Conservation (phyloP, 2,329 filamentous ascomycete species). For the Apiospora aurea region DNA sequence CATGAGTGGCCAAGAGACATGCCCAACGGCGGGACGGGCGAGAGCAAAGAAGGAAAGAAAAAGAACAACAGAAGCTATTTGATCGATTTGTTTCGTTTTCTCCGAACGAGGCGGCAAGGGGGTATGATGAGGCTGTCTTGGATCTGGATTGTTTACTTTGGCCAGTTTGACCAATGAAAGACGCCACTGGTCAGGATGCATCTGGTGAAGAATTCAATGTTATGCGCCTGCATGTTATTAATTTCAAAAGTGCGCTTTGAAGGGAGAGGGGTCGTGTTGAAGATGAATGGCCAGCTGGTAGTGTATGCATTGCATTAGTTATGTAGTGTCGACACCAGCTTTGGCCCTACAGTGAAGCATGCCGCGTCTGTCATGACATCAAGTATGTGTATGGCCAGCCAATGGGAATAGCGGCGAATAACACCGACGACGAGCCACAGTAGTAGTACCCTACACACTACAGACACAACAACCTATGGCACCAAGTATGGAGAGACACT, state of each 20-base stretch:
- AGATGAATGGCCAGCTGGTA: not conserved
- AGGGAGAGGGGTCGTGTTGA: not conserved
- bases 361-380: not conserved
- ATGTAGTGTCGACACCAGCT: not conserved
- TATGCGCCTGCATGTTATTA: not conserved
- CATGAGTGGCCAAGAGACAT: slow-evolving; percentile 10
- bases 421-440: not conserved
- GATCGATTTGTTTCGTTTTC: not conserved
- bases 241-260: not conserved
- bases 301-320: slow-evolving; percentile 17
- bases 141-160: not conserved
- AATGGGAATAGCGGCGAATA: not conserved
- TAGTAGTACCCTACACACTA: no score
- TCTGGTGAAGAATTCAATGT: not conserved
- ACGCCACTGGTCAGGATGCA: not conserved
- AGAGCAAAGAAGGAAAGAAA: not conserved
- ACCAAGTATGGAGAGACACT: not conserved
- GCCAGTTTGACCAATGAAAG: not conserved
- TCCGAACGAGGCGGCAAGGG: not conserved
- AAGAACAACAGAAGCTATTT: not conserved
- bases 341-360: not conserved
- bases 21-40: slow-evolving; percentile 8
- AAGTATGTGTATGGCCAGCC: not conserved
- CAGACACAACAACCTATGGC: not conserved
- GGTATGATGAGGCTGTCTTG: slow-evolving; percentile 19